These are phyloP conservation scores for Kuraishia floccosa DNA, from an alignment of 805 yeast genomes.

Conservation along the genomic window DNA sequence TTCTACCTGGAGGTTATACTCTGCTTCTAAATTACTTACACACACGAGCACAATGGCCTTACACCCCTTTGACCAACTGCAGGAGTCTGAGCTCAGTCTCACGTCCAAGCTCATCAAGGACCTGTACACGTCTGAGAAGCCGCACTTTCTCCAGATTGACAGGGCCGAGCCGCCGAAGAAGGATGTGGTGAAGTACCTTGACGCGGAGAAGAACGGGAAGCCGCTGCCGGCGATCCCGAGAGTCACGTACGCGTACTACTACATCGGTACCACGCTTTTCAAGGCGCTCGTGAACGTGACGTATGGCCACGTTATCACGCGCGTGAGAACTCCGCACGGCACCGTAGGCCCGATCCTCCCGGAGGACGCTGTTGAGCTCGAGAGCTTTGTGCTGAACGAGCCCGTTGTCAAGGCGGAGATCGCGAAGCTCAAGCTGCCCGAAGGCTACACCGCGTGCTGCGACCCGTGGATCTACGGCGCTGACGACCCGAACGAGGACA, in stretches of 20 bases:
- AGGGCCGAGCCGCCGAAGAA: conserved; percentile 72
- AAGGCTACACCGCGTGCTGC: conserved; percentile 37
- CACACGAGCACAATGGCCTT: conserved; percentile 7
- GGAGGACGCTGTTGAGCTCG: conserved; percentile 47
- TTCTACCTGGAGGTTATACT: too few relatives aligned
- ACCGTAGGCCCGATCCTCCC: conserved; percentile 63
- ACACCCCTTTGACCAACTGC: conserved; percentile 52
- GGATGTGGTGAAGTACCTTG: conserved; percentile 54
- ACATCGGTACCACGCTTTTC: conserved; percentile 39
- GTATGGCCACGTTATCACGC: conserved; percentile 48
- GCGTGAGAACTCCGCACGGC: conserved; percentile 44
- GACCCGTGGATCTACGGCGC: conserved; percentile 89
- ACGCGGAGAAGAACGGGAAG: conserved; percentile 49
- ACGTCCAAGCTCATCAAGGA: conserved; percentile 54
- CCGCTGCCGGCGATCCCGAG: conserved; percentile 53
- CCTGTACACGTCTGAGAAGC: conserved; percentile 34
- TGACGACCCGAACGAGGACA: conserved; percentile 47
- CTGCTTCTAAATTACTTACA: neutral
- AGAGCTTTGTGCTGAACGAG: conserved; percentile 35
- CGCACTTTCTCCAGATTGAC: conserved; percentile 59
- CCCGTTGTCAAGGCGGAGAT: conserved; percentile 54
- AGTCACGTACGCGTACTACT: conserved; percentile 59
- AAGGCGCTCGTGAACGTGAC: conserved; percentile 65
- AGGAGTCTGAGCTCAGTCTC: conserved; percentile 45
- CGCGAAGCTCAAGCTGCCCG: conserved; percentile 55